These are phyloP conservation scores for Stephanodiscus minutulus DNA, from an alignment of 108 stramenopile species.

Conservation along the genomic window DNA sequence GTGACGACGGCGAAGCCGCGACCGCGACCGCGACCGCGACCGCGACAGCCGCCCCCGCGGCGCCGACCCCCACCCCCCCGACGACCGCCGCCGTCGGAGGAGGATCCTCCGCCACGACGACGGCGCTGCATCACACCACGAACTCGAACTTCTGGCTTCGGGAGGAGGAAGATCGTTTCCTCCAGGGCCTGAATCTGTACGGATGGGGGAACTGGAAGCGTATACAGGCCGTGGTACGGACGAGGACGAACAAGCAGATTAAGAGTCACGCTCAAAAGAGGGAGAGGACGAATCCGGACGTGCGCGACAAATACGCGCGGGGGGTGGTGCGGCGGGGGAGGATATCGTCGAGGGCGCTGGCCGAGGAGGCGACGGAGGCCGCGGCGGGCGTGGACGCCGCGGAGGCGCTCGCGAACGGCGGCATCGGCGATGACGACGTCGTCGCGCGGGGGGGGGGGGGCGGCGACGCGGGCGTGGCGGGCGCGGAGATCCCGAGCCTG, in stretches of 20 bases:
- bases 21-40: too few relatives aligned
- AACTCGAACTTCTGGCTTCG: constrained; percentile 40
- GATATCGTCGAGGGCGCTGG: constrained; percentile 24
- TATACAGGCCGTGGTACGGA: constrained; percentile 36
- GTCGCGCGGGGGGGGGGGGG: neutral
- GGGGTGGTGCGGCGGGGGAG: constrained; percentile 23
- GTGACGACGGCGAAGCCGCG: too few relatives aligned
- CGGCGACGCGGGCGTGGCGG: neutral
- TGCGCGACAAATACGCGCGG: constrained; percentile 32
- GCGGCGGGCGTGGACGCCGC: neutral
- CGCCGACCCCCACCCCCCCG: neutral
- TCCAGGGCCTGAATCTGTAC: constrained; percentile 30
- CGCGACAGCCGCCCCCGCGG: neutral
- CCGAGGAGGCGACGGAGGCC: neutral
- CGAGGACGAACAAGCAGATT: constrained; percentile 43
- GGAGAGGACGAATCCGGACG: constrained; percentile 36
- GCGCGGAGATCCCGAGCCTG: constrained; percentile 11
- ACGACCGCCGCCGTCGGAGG: neutral
- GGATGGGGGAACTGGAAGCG: constrained; percentile 48
- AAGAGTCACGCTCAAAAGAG: constrained; percentile 43
- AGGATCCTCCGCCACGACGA: neutral
- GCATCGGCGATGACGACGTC: neutral
- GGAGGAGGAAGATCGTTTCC: constrained; percentile 46
- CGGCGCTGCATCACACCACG: neutral
- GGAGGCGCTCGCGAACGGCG: neutral